Conservation (phyloP, 352 stramenopile species). For the Thraustochytrium sp. region DNA sequence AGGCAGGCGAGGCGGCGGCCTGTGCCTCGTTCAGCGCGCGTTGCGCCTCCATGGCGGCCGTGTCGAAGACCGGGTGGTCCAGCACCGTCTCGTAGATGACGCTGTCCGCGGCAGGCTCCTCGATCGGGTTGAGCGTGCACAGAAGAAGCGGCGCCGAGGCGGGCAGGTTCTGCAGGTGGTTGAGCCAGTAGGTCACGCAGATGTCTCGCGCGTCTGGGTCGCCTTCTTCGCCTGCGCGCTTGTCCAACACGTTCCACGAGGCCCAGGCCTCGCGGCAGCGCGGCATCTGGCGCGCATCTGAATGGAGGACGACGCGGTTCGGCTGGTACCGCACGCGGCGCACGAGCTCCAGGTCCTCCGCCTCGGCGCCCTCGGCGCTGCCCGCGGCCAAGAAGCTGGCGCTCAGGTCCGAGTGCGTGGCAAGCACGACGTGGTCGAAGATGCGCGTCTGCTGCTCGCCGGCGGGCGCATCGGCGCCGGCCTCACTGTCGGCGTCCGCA, state of each 20-base stretch:
- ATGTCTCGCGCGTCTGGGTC: not conserved
- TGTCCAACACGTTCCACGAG: slow-evolving; percentile 47
- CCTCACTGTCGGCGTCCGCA: too few species aligned
- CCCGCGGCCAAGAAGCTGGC: slow-evolving; percentile 26
- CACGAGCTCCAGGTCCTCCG: not conserved
- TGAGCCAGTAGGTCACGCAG: slow-evolving; percentile 52
- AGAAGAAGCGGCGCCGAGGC: slow-evolving; percentile 14
- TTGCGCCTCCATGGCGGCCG: slow-evolving; percentile 12
- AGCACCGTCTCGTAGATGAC: slow-evolving; percentile 16
- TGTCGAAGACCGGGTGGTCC: slow-evolving; percentile 42
- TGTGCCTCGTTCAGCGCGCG: slow-evolving; percentile 22
- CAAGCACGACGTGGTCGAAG: slow-evolving; percentile 48
- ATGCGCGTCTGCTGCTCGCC: too few species aligned
- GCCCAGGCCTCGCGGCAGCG: not conserved
- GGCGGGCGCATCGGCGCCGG: too few species aligned
- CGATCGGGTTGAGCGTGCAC: slow-evolving; percentile 45
- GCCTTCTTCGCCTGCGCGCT: not conserved
- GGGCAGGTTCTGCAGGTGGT: slow-evolving; percentile 46
- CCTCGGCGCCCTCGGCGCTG: not conserved
- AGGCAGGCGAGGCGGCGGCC: not conserved
- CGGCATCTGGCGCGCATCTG: slow-evolving; percentile 36
- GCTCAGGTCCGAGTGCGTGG: slow-evolving; percentile 35
- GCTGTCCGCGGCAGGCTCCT: not conserved
- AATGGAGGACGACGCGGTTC: slow-evolving; percentile 44
- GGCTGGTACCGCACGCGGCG: slow-evolving; percentile 19